phyloP scores from a whole-genome alignment of 345 rosid species.

The Jatropha curcas region DNA sequence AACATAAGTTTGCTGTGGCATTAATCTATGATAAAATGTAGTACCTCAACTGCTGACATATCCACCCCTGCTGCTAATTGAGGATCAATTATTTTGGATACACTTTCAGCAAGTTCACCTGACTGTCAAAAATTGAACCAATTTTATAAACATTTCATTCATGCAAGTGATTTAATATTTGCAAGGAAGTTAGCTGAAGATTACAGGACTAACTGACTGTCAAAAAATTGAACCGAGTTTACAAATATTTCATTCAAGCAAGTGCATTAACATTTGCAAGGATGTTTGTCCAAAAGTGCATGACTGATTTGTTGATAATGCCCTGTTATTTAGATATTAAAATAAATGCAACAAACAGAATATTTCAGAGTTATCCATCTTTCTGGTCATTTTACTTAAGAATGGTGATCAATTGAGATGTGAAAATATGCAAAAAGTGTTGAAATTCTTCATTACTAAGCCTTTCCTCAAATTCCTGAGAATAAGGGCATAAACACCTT shows the following conservation, averaged over 20 bases:
- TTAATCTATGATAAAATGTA: slow-evolving; percentile 14
- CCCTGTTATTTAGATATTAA: too few relatives aligned
- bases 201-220: too few relatives aligned
- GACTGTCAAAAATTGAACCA: slow-evolving; percentile 51
- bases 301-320: not conserved
- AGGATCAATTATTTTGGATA: slow-evolving; percentile 85
- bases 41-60: slow-evolving; percentile 89
- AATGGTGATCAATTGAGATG: not conserved
- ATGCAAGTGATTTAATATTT: not conserved
- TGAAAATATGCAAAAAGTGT: not conserved
- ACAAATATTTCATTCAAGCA: slow-evolving; percentile 7
- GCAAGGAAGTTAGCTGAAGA: too few relatives aligned
- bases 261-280: not conserved
- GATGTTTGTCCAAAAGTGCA: slow-evolving; percentile 6
- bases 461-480: not conserved
- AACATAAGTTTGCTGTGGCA: slow-evolving; percentile 17
- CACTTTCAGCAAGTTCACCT: slow-evolving; percentile 94
- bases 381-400: not conserved
- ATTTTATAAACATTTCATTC: slow-evolving; percentile 21
- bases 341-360: not conserved
- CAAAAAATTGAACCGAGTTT: slow-evolving; percentile 31
- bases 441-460: not conserved
- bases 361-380: not conserved
- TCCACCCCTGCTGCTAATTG: slow-evolving; percentile 82
- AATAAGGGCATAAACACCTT: too few relatives aligned